Conservation (phyloP, 2,329 filamentous ascomycete genomes). For the Claviceps spartinae region DNA sequence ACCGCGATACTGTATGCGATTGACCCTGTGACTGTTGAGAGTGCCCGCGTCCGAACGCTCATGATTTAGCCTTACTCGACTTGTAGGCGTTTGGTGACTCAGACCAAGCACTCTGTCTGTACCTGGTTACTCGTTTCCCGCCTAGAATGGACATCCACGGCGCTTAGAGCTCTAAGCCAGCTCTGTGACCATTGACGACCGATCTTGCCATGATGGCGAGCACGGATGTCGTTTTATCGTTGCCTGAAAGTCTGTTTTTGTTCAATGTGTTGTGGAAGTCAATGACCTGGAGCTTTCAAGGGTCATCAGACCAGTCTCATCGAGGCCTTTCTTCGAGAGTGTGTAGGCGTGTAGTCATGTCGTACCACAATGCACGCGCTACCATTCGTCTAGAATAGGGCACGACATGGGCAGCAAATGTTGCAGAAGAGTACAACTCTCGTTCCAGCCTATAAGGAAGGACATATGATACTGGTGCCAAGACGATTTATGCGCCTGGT, state of each 20-base stretch:
- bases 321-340: neutral
- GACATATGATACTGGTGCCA: neutral
- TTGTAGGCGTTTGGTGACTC: neutral
- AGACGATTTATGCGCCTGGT: neutral
- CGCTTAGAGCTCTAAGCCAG: slow-evolving; percentile 8
- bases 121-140: neutral
- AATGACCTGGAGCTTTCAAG: neutral
- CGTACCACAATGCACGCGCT: neutral
- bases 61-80: neutral
- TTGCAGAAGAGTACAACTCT: neutral
- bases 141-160: slow-evolving; percentile 2
- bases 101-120: neutral
- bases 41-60: neutral
- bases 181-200: neutral
- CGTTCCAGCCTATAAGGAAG: neutral
- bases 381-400: neutral
- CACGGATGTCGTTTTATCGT: neutral
- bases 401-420: neutral
- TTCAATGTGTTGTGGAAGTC: neutral
- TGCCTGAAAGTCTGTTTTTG: neutral
- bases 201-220: neutral
- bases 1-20: slow-evolving; percentile 7
- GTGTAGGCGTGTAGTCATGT: neutral
- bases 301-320: neutral
- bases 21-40: neutral